These are phyloP conservation scores for Pythium aquatile DNA, from an alignment of 352 stramenopile species.

Conservation along the genomic window DNA sequence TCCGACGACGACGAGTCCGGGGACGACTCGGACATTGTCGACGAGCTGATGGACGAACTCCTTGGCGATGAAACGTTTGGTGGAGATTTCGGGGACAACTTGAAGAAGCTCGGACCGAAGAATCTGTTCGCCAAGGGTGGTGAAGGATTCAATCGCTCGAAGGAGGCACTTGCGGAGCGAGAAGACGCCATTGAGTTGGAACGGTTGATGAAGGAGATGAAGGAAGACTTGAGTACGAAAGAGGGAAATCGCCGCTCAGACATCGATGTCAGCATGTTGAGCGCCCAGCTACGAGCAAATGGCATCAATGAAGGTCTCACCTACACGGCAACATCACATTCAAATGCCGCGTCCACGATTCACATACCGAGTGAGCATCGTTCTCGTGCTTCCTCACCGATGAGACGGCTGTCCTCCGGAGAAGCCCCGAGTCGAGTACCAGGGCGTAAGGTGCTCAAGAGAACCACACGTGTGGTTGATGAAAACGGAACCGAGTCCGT, in stretches of 20 bases:
- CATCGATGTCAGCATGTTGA: slow-evolving; percentile 58
- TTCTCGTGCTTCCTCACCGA: slow-evolving; percentile 64
- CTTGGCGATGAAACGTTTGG: slow-evolving; percentile 73
- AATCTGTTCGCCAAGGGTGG: slow-evolving; percentile 76
- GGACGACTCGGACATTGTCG: slow-evolving; percentile 61
- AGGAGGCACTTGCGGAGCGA: slow-evolving; percentile 63
- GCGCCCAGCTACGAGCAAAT: slow-evolving; percentile 67
- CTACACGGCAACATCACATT: too few relatives aligned
- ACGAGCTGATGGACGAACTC: slow-evolving; percentile 72
- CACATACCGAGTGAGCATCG: slow-evolving; percentile 61
- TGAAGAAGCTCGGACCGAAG: slow-evolving; percentile 62
- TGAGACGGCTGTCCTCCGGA: slow-evolving; percentile 1
- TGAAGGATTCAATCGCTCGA: slow-evolving; percentile 72
- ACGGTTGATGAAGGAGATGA: slow-evolving; percentile 81
- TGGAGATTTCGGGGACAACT: slow-evolving; percentile 46
- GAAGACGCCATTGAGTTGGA: slow-evolving; percentile 79
- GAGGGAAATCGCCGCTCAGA: slow-evolving; percentile 61
- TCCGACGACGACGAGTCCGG: slow-evolving; percentile 75
- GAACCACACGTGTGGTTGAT: slow-evolving; percentile 69
- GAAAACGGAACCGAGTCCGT: slow-evolving; percentile 74
- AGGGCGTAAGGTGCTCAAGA: slow-evolving; percentile 64
- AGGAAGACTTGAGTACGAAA: slow-evolving; percentile 50
- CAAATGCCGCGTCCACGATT: slow-evolving; percentile 56
- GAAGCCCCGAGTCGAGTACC: slow-evolving; percentile 21
- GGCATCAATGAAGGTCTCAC: slow-evolving; percentile 58